phyloP scores from a whole-genome alignment of 805 yeast genomes.

The Kuraishia hungarica region DNA sequence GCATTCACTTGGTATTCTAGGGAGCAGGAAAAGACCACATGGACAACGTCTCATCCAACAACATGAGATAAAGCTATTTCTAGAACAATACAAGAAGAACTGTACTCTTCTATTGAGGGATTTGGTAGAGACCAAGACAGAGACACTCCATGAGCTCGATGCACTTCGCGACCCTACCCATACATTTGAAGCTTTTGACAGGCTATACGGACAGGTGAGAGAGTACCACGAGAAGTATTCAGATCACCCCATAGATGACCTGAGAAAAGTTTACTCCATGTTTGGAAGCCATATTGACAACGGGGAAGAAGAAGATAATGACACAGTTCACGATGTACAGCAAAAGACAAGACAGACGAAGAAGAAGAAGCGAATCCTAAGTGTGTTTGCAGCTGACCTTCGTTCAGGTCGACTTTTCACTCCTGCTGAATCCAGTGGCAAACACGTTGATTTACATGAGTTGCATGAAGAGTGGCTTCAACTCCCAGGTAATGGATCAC shows the following conservation, averaged over 20 bases:
- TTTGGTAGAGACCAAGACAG: conserved; percentile 1
- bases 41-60: conserved; percentile 52
- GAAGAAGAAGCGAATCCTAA: conserved; percentile 28
- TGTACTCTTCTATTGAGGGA: conserved; percentile 13
- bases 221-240: conserved; percentile 21
- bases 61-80: conserved; percentile 54
- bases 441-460: conserved; percentile 45
- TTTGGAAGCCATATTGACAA: conserved; percentile 14
- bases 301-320: conserved; percentile 3
- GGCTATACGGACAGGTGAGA: conserved; percentile 21
- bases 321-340: conserved; percentile 7
- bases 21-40: conserved; percentile 30
- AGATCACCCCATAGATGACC: conserved; percentile 19
- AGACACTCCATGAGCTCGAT: conserved; percentile 6
- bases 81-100: conserved; percentile 33
- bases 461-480: conserved; percentile 48
- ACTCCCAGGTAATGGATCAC: conserved; percentile 26
- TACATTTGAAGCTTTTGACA: conserved; percentile 29
- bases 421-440: conserved; percentile 57
- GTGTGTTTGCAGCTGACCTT: conserved; percentile 41
- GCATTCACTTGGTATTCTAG: conserved; percentile 20
- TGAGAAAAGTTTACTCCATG: conserved; percentile 22
- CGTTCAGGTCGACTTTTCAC: conserved; percentile 42
- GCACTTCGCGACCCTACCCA: conserved; percentile 15
- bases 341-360: conserved; percentile 11